These are phyloP conservation scores for Fusarium duplospermum DNA, from an alignment of 2,329 filamentous ascomycete genomes.

Conservation along the genomic window DNA sequence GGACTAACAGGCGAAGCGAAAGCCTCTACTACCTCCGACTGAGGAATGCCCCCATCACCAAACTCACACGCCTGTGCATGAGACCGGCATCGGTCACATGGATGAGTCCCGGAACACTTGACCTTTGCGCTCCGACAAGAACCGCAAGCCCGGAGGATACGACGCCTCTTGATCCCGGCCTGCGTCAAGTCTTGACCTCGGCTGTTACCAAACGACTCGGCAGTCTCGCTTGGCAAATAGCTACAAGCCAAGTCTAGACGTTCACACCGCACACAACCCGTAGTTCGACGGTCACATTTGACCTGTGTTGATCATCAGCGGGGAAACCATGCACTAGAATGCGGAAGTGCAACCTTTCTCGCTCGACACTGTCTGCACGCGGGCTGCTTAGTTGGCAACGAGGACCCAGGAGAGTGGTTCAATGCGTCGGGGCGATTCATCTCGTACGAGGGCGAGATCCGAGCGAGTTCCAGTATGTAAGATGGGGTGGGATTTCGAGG, in stretches of 20 bases:
- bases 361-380: constrained; percentile 42
- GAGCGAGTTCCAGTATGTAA: constrained; percentile 3
- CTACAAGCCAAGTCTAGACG: constrained; percentile 27
- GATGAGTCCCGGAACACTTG: constrained; percentile 49
- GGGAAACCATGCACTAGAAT: background rate
- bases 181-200: constrained; percentile 33
- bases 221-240: background rate
- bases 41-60: background rate
- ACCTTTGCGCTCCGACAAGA: constrained; percentile 50
- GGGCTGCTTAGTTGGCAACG: constrained; percentile 4
- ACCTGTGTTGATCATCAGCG: constrained; percentile 33
- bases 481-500: background rate
- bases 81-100: constrained; percentile 48
- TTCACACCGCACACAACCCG: constrained; percentile 35
- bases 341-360: constrained; percentile 33
- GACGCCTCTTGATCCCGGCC: constrained; percentile 44
- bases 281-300: constrained; percentile 40
- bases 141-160: constrained; percentile 45
- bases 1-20: constrained; percentile 18
- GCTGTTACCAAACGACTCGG: background rate
- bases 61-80: constrained; percentile 20
- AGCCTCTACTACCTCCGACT: background rate
- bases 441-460: constrained; percentile 25
- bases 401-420: background rate
- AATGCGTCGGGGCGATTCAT: constrained; percentile 3